Evolutionary conservation across 495 filamentous ascomycete species (phyloP), one percentile per base, ranked within the genome.

Genomic region (Xylaria venustula): DNA sequence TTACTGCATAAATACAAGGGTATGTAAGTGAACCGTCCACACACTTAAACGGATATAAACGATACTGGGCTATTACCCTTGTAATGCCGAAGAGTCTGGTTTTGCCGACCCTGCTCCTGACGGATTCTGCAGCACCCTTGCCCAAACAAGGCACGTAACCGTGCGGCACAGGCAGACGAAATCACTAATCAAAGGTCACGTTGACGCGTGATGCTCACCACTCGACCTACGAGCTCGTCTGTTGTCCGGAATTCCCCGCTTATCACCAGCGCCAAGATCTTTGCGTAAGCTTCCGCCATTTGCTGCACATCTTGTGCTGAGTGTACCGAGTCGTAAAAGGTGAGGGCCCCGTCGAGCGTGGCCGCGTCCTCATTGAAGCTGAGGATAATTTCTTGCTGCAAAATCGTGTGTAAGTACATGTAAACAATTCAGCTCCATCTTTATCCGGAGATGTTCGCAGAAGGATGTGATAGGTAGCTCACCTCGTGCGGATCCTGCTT

Each of bases 401-500:
- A 51, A 2, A 20, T 32, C 28, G 17, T 47, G 3, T 26, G 48
- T 51, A 20, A 51, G 30, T 11, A 34, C n/a, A n/a, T n/a, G 46
- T 49, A 49, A 49, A n/a, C 5, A 49, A 25, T 28, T 17, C 2
- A 28, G 6, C 23, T 26, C 23, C n/a, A n/a, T n/a, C n/a, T n/a
- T n/a, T n/a, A n/a, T n/a, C n/a, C n/a, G n/a, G n/a, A n/a, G n/a
- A n/a, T n/a, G n/a, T n/a, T n/a, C n/a, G n/a, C n/a, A n/a, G n/a
- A n/a, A n/a, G n/a, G n/a, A n/a, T n/a, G n/a, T n/a, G n/a, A n/a
- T n/a, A n/a, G n/a, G n/a, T n/a, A 20, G 17, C 48, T 51, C 28
- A 51, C 48, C 48, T 51, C 48, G 17, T 51, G 48, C 26, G 48
- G 48, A 51, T 51, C 48, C 28, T 51, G 48, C 28, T 51, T 51